Evolutionary conservation across 257 asterid species (phyloP).

Genomic region (Fraxinus excelsior): DNA sequence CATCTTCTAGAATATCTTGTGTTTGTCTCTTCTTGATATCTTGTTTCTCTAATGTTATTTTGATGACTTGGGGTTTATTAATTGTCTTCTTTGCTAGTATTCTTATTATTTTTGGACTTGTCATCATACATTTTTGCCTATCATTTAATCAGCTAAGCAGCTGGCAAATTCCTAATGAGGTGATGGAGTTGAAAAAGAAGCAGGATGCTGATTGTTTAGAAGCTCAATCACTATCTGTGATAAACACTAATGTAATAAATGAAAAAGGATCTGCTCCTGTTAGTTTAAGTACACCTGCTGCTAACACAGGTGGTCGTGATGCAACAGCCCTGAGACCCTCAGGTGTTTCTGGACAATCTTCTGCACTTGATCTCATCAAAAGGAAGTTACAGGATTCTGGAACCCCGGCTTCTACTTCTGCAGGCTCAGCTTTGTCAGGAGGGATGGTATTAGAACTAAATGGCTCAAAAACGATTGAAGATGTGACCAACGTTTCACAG

Average conservation of each 20-base stretch:
- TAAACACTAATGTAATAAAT: slow-evolving; percentile 42
- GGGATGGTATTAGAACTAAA: slow-evolving; percentile 55
- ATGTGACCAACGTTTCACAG: slow-evolving; percentile 47
- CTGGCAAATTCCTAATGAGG: slow-evolving; percentile 95
- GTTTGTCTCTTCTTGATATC: not conserved
- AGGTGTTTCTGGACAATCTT: slow-evolving; percentile 52
- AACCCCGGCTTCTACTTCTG: slow-evolving; percentile 62
- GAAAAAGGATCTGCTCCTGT: slow-evolving; percentile 70
- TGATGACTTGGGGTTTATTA: slow-evolving; percentile 2
- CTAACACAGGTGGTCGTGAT: slow-evolving; percentile 95
- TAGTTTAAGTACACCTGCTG: slow-evolving; percentile 87
- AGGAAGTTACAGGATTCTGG: slow-evolving; percentile 97
- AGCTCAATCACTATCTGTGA: slow-evolving; percentile 51
- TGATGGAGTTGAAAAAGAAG: slow-evolving; percentile 73
- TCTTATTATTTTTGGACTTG: slow-evolving; percentile 10
- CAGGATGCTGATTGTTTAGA: slow-evolving; percentile 64
- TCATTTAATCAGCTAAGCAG: slow-evolving; percentile 74
- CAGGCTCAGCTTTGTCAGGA: slow-evolving; percentile 51
- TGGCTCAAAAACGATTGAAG: slow-evolving; percentile 62
- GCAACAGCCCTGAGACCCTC: slow-evolving; percentile 66
- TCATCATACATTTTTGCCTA: slow-evolving; percentile 24
- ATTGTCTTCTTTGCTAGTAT: not conserved
- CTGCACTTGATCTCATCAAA: slow-evolving; percentile 97
- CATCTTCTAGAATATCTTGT: not conserved
- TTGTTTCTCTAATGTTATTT: not conserved